These are phyloP conservation scores for Coemansia sp. DNA, from an alignment of 192 early-diverging fungal species.

Conservation along the genomic window DNA sequence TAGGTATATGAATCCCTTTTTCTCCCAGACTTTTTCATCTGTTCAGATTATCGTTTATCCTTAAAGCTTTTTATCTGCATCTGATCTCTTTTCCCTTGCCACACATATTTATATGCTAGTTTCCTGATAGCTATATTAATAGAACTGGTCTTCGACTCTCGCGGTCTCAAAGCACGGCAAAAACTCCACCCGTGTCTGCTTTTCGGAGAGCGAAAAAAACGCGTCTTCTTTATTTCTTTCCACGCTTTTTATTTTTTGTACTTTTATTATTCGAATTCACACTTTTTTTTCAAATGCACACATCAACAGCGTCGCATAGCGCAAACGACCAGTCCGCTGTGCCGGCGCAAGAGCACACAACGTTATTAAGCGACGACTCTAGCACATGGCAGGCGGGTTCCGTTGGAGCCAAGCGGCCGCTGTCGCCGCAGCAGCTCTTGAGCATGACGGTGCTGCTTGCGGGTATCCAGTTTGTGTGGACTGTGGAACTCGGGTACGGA, in stretches of 20 bases:
- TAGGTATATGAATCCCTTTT: neutral
- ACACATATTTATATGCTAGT: neutral
- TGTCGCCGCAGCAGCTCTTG: slow-evolving; percentile 32
- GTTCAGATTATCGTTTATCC: neutral
- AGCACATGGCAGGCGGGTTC: neutral
- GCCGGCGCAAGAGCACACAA: slow-evolving; percentile 18
- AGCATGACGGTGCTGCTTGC: slow-evolving; percentile 52
- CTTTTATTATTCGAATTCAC: neutral
- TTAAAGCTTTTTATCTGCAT: neutral
- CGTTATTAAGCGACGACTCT: slow-evolving; percentile 11
- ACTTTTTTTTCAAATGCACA: neutral
- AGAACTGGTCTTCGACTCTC: no score
- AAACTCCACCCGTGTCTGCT: no score
- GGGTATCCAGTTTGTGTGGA: slow-evolving; percentile 58
- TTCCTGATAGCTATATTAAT: neutral
- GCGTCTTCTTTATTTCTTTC: neutral
- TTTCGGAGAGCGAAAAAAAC: neutral
- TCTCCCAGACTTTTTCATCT: neutral
- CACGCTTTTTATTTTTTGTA: neutral
- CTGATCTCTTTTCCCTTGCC: neutral
- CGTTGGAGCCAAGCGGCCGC: slow-evolving; percentile 18
- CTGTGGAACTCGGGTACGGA: slow-evolving; percentile 61
- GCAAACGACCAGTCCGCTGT: neutral
- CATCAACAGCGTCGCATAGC: neutral
- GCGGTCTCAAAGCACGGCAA: no score